Conservation (phyloP, 768 basidiomycete genomes). For the Calocybe gangraenosa region DNA sequence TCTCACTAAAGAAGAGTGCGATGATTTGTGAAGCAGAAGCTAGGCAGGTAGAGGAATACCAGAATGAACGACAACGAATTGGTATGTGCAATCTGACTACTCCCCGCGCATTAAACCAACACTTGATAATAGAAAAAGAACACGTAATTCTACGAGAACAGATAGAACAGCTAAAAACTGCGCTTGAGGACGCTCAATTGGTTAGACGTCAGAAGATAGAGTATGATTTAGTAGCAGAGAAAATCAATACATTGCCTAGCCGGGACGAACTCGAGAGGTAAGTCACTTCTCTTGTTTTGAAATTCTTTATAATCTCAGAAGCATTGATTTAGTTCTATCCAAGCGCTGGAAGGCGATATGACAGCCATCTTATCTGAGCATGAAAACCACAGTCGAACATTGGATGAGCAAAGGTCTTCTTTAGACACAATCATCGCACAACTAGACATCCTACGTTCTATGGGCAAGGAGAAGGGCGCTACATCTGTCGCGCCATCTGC, state of each 20-base stretch:
- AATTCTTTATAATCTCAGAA: background rate
- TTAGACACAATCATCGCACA: slow-evolving; percentile 63
- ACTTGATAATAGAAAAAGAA: slow-evolving; percentile 52
- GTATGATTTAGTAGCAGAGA: slow-evolving; percentile 81
- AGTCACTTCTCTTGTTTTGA: slow-evolving; percentile 22
- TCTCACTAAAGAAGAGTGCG: slow-evolving; percentile 69
- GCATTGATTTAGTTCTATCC: slow-evolving; percentile 52
- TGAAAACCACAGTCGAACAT: slow-evolving; percentile 62
- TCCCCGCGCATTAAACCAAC: slow-evolving; percentile 2
- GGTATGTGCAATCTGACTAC: slow-evolving; percentile 41
- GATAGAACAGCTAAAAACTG: slow-evolving; percentile 73
- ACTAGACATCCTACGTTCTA: slow-evolving; percentile 54
- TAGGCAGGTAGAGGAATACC: slow-evolving; percentile 82
- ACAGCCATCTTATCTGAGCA: slow-evolving; percentile 69
- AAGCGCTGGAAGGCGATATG: slow-evolving; percentile 74
- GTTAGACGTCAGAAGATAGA: slow-evolving; percentile 77
- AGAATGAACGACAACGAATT: slow-evolving; percentile 65
- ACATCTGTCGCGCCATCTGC: slow-evolving; percentile 40
- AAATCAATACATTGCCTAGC: slow-evolving; percentile 71
- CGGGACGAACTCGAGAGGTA: slow-evolving; percentile 76
- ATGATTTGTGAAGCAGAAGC: slow-evolving; percentile 87
- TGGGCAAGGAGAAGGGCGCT: slow-evolving; percentile 65
- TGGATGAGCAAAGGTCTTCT: slow-evolving; percentile 65
- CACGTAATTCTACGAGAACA: slow-evolving; percentile 63
- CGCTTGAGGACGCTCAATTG: slow-evolving; percentile 75